Base-by-base conservation (phyloP, 768 basidiomycete species). In the Gautieria morchelliformis region DNA sequence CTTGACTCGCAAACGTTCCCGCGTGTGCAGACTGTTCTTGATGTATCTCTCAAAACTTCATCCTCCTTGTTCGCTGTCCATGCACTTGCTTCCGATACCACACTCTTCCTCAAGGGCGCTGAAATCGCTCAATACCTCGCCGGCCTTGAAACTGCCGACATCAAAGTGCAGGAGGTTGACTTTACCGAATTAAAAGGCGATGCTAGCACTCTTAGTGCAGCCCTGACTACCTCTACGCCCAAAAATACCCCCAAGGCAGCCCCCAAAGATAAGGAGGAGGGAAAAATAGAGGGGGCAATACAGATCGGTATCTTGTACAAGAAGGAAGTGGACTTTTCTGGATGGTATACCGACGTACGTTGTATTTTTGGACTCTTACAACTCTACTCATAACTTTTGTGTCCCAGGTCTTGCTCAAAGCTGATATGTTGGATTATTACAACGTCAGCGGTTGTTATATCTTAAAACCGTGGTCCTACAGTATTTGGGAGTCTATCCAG, bases 361-460 rank as follows among this genome's bases (percentile, higher is more conserved):
- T 33, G 47, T 39, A 58, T 22, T 64, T 52, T 12, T 17, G 20
- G n/a, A 20, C 32, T 11, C 45, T 30, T 10, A 42, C 70, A 67
- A 69, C 70, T 22, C 60, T 72, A 22, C 66, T 74, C 67, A 74
- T 73, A 65, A 70, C 72, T 33, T 71, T 73, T 55, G 68, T 65
- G 67, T 20, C 9, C 19, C 58, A 95, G 93, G 93, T 96, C n/a
- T 76, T 99, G 60, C 75, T 97, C 72, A 97, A 97, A 76, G 88
- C 93, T 5, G 94, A 99, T 62, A 99, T 99, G 96, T 72, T 99
- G 53, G 96, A 99, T 65, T 99, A 98, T 72, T 98, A 99, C 75
- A 94, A 84, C 70, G 93, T 99, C 69, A 93, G 91, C 60, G 96
- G 96, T 15, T 99, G 96, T 68, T 99, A 99, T 72, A 96, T 98